Percentiles rank a stretch among this genome's conserved stretches.
Conservation (phyloP, 169 alveolate genomes). For the Plasmodium inui region DNA sequence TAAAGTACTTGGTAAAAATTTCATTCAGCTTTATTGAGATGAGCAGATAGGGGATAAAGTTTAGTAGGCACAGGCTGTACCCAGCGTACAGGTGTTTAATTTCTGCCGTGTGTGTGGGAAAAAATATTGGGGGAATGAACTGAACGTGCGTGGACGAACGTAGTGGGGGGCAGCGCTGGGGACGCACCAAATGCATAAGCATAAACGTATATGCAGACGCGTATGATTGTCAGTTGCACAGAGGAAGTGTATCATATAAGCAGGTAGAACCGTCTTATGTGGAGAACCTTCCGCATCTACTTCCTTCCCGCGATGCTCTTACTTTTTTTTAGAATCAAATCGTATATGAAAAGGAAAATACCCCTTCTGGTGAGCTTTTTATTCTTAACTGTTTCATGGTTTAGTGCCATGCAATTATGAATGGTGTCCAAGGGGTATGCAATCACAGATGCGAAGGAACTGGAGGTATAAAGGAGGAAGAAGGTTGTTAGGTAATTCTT, state of each 20-base stretch:
- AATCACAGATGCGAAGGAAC: slow-evolving; percentile 44
- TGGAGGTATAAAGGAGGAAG: slow-evolving; percentile 42
- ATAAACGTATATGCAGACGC: background rate
- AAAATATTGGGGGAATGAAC: background rate
- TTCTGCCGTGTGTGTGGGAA: background rate
- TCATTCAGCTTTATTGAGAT: slow-evolving; percentile 66
- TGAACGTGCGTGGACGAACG: background rate
- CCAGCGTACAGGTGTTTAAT: slow-evolving; percentile 49
- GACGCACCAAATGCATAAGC: background rate
- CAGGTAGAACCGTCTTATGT: background rate
- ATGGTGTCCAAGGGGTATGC: slow-evolving; percentile 49
- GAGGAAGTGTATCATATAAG: background rate
- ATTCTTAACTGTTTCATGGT: slow-evolving; percentile 46
- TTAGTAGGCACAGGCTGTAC: slow-evolving; percentile 55
- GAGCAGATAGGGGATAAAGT: slow-evolving; percentile 49
- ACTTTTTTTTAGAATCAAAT: slow-evolving; percentile 42
- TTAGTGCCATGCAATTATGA: slow-evolving; percentile 43
- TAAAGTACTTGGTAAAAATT: slow-evolving; percentile 53
- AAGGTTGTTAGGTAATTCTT: slow-evolving; percentile 18
- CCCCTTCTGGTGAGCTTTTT: slow-evolving; percentile 36
- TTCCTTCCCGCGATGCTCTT: slow-evolving; percentile 5
- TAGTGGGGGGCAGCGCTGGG: background rate
- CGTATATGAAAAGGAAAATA: slow-evolving; percentile 33
- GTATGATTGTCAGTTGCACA: background rate
- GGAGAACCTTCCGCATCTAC: background rate